Evolutionary conservation across 352 stramenopile species (phyloP), one percentile per base, ranked within the genome.

Genomic region (Phytophthora agathidicida): DNA sequence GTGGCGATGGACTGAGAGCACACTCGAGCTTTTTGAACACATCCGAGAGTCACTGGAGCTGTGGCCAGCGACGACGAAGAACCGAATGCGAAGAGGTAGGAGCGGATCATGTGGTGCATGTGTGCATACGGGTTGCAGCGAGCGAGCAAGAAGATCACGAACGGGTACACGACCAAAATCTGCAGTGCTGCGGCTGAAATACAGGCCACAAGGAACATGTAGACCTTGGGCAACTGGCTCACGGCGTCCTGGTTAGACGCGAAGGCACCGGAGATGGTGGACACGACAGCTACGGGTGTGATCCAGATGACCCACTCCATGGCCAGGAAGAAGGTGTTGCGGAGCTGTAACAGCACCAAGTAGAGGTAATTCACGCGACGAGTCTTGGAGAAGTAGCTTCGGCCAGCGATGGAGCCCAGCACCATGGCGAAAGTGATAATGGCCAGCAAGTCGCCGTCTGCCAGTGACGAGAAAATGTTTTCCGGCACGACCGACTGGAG

Each of bases 401-500:
- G 72, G 0, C 79, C 82, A 1, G 79, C 77, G 30, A 90, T 67
- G 0, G 77, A 75, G 3, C 82, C 82, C 8, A 94, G 53, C 4
- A 86, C 63, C 67, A 89, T 88, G 23, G 83, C 76, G 38, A 92
- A 92, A 7, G 75, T 77, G 53, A 93, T 89, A 28, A 86, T 77
- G 2, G 76, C 75, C 7, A 91, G 49, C 31, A 91, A 23, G 33
- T 89, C 68, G 14, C 68, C 66, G 11, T 83, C 74, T 20, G 67
- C 48, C 17, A 94, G 45, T 3, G 79, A 71, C 0, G 27, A 23
- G 28, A 86, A 77, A 30, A 94, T 83, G 73, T 93, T 94, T 33
- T 73, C 59, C 2, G 81, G 78, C 31, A 93, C 76, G 8, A 93
- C 51, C 3, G 75, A 61, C 35, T 82, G 38, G 22, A 91, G 66